These are phyloP conservation scores for Thraustotheca clavata DNA, from an alignment of 352 stramenopile genomes.

Conservation along the genomic window DNA sequence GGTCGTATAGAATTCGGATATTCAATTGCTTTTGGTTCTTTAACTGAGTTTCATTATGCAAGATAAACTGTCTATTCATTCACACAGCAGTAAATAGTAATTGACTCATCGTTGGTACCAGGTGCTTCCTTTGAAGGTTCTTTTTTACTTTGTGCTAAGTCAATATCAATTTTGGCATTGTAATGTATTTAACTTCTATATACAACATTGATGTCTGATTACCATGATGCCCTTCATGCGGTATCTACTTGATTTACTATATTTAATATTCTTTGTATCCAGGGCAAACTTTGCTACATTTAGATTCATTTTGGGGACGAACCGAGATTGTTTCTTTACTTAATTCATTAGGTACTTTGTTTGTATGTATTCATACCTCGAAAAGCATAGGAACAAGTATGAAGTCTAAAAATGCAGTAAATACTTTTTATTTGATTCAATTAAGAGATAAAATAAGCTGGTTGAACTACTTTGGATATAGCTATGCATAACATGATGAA, in stretches of 20 bases:
- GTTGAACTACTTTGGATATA: constrained; percentile 57
- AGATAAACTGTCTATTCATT: no score
- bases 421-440: not conserved
- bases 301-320: constrained; percentile 64
- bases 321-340: constrained; percentile 56
- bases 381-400: constrained; percentile 36
- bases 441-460: constrained; percentile 22
- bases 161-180: no score
- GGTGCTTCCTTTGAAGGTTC: no score
- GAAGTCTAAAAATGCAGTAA: constrained; percentile 54
- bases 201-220: constrained; percentile 11
- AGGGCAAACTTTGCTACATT: constrained; percentile 60
- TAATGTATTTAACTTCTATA: no score
- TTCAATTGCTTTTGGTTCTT: no score
- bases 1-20: no score
- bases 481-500: no score
- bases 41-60: no score
- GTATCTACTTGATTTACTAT: not conserved
- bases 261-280: constrained; percentile 18
- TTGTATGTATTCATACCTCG: constrained; percentile 20
- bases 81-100: no score
- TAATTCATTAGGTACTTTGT: constrained; percentile 6
- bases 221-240: constrained; percentile 56
- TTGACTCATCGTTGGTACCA: no score
- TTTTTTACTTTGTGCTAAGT: no score